phyloP scores from a whole-genome alignment of 148 eudicot genomes.

The Mesembryanthemum crystallinum region DNA sequence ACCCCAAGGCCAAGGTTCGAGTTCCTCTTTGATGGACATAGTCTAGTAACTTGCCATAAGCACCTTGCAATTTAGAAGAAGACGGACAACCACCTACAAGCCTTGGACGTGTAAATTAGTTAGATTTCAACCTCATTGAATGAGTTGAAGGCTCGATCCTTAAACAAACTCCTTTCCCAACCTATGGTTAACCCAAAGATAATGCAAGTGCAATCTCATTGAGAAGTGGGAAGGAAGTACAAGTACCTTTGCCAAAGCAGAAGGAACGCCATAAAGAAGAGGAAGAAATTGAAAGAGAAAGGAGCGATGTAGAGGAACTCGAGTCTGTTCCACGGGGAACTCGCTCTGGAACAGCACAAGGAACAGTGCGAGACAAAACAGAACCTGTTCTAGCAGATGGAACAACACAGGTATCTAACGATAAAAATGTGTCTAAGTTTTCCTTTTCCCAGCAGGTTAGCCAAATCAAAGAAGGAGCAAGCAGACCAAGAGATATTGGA shows the following conservation, averaged over 20 bases:
- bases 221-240: constrained; percentile 5
- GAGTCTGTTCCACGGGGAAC: too few species aligned
- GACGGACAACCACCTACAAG: neutral
- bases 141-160: neutral
- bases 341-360: too few species aligned
- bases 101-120: constrained; percentile 1
- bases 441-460: too few species aligned
- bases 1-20: neutral
- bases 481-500: neutral
- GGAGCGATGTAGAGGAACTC: too few species aligned
- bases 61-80: neutral
- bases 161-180: constrained; percentile 1
- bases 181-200: neutral
- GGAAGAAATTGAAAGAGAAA: neutral
- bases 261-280: neutral
- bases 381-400: too few species aligned
- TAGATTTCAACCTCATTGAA: neutral
- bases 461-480: neutral
- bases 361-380: too few species aligned
- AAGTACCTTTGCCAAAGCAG: neutral
- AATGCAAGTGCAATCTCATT: neutral
- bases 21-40: neutral
- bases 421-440: too few species aligned
- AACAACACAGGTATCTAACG: too few species aligned
- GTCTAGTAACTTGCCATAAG: neutral